These are phyloP conservation scores for Aspergillus fructus DNA, from an alignment of 2,329 filamentous ascomycete genomes.

Conservation along the genomic window DNA sequence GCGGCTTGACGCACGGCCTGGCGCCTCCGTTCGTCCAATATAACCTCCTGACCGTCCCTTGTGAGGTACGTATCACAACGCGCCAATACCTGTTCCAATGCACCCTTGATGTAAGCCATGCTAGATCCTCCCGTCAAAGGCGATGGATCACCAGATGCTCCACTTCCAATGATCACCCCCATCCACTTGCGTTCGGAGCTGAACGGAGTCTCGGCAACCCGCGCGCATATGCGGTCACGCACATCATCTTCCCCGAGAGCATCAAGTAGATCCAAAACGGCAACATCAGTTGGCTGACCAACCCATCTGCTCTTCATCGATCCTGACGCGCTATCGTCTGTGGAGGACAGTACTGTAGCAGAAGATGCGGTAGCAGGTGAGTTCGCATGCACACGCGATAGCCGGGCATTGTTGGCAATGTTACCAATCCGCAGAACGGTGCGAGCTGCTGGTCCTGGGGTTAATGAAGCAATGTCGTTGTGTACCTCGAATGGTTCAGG, in stretches of 20 bases:
- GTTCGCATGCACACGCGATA: conserved; percentile 71
- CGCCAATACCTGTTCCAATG: conserved; percentile 80
- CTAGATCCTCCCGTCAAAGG: conserved; percentile 61
- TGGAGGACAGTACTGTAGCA: conserved; percentile 82
- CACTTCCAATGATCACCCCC: conserved; percentile 78
- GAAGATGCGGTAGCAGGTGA: conserved; percentile 69
- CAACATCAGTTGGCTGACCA: conserved; percentile 94
- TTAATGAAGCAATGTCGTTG: conserved; percentile 51
- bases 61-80: conserved; percentile 90
- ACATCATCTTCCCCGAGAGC: conserved; percentile 88
- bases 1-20: conserved; percentile 76
- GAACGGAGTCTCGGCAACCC: conserved; percentile 85
- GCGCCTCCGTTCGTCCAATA: conserved; percentile 73
- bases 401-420: conserved; percentile 88
- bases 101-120: conserved; percentile 92
- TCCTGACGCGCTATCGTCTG: conserved; percentile 61
- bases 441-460: conserved; percentile 71
- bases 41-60: conserved; percentile 79
- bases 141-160: conserved; percentile 51
- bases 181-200: conserved; percentile 99
- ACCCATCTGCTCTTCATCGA: conserved; percentile 84
- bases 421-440: conserved; percentile 90
- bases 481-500: conserved; percentile 56
- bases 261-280: conserved; percentile 92
- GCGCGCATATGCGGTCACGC: conserved; percentile 77